Evolutionary conservation across 495 filamentous ascomycete species (phyloP).

Genomic region (Chlorociboria aeruginascens): DNA sequence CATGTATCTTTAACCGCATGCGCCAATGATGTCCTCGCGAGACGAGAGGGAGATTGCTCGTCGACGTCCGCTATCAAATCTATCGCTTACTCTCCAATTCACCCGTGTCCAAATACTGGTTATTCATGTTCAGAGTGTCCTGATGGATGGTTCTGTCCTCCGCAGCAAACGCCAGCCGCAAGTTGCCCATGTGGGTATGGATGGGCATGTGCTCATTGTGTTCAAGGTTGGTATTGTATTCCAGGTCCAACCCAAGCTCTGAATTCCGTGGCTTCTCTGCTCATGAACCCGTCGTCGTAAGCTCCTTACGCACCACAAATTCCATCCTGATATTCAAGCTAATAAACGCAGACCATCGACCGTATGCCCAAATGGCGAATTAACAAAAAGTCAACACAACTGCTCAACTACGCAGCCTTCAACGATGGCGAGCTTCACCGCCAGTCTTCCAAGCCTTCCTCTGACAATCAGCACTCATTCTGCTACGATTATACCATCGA

Average conservation of each 20-base stretch:
- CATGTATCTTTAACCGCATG: constrained; percentile 2
- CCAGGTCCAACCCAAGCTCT: constrained; percentile 15
- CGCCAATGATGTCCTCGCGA: constrained; percentile 2
- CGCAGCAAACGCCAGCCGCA: constrained; percentile 27
- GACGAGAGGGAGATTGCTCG: constrained; percentile 2
- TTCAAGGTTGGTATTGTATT: constrained; percentile 29
- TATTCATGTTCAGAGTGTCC: constrained; percentile 30
- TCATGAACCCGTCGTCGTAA: neutral
- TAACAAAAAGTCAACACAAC: too few relatives aligned
- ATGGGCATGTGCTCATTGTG: constrained; percentile 29
- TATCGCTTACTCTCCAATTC: constrained; percentile 9
- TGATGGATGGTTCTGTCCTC: constrained; percentile 33
- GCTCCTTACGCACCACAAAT: too few relatives aligned
- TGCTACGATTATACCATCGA: neutral
- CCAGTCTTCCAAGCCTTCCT: neutral
- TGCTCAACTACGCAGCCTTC: neutral
- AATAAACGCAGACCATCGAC: too few relatives aligned
- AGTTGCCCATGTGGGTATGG: constrained; percentile 29
- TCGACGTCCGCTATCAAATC: neutral
- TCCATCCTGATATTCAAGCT: too few relatives aligned
- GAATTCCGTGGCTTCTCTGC: neutral
- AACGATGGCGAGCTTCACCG: neutral
- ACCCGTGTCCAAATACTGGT: constrained; percentile 26
- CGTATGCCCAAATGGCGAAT: too few relatives aligned
- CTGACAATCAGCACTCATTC: neutral